phyloP scores from a whole-genome alignment of 202 grass and related monocot genomes.

The Setaria viridis region DNA sequence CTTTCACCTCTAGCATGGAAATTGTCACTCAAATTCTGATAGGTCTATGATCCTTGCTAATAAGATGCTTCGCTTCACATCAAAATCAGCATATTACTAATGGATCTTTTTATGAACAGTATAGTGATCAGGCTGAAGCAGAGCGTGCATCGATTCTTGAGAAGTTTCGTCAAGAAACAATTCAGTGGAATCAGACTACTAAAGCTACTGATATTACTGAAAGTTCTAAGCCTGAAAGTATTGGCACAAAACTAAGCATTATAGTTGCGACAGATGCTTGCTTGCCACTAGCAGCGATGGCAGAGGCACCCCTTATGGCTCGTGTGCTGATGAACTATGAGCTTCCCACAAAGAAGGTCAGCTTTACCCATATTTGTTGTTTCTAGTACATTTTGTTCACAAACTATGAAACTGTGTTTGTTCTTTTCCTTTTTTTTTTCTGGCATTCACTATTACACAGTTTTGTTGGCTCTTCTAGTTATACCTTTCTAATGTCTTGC shows the following conservation, averaged over 20 bases:
- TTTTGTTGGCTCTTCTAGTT: background rate
- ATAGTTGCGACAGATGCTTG: constrained; percentile 87
- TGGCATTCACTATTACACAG: background rate
- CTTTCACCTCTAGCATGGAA: background rate
- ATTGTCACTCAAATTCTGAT: background rate
- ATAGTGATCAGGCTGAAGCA: constrained; percentile 79
- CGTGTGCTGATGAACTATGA: constrained; percentile 87
- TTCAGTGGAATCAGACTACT: constrained; percentile 58
- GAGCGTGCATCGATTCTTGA: constrained; percentile 81
- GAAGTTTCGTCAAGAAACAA: constrained; percentile 67
- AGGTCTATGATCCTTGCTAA: background rate
- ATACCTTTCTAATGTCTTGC: background rate
- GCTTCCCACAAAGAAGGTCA: constrained; percentile 83
- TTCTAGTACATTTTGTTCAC: background rate
- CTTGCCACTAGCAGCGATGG: constrained; percentile 63
- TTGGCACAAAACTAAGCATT: constrained; percentile 60
- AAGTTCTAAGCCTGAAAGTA: constrained; percentile 54
- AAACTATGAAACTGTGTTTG: constrained; percentile 4
- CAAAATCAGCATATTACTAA: background rate
- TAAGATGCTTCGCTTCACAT: constrained; percentile 2
- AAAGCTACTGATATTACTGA: constrained; percentile 39
- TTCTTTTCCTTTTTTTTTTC: background rate
- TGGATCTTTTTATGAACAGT: constrained; percentile 53
- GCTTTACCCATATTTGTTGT: background rate
- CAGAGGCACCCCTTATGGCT: constrained; percentile 77